These are phyloP conservation scores for Magnaporthiopsis poae DNA, from an alignment of 2,329 filamentous ascomycete genomes.

Conservation along the genomic window DNA sequence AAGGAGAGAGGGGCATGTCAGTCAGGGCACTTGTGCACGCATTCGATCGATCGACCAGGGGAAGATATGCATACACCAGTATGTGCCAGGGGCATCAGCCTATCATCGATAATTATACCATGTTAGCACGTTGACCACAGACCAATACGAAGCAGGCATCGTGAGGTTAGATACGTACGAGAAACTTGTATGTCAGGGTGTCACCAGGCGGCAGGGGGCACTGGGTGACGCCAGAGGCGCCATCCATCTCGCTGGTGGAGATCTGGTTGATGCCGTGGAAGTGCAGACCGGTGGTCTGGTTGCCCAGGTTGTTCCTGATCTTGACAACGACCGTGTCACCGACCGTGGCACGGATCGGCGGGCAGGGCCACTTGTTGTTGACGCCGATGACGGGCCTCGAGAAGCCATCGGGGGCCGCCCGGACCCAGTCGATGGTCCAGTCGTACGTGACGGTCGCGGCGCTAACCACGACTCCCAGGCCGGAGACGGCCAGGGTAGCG, in stretches of 20 bases:
- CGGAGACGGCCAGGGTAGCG: conserved; percentile 10
- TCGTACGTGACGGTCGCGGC: conserved; percentile 26
- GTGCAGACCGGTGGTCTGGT: conserved; percentile 41
- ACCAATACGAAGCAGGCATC: background rate
- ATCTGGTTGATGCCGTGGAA: conserved; percentile 52
- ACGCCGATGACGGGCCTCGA: conserved; percentile 37
- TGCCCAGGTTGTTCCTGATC: conserved; percentile 40
- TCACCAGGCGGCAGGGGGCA: conserved; percentile 42
- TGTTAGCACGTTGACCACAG: background rate
- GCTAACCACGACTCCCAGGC: conserved; percentile 16
- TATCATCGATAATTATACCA: conserved; percentile 11
- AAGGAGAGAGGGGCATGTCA: conserved; percentile 7
- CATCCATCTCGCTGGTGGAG: conserved; percentile 48
- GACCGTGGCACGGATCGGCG: conserved; percentile 39
- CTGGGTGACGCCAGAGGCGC: conserved; percentile 44
- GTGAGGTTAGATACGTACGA: conserved; percentile 22
- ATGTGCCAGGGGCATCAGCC: conserved; percentile 34
- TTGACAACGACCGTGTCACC: conserved; percentile 42
- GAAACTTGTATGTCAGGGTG: conserved; percentile 44
- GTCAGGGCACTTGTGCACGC: conserved; percentile 1
- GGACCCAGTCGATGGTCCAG: conserved; percentile 33
- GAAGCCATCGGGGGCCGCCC: conserved; percentile 27
- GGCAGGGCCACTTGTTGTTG: conserved; percentile 53
- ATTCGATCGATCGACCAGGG: conserved; percentile 9
- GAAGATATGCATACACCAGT: conserved; percentile 30